A percentile compares a stretch with the other conserved stretches of the same genome.
These are phyloP conservation scores for Rachicladosporium sp. DNA, from an alignment of 2,329 filamentous ascomycete genomes.

Conservation along the genomic window DNA sequence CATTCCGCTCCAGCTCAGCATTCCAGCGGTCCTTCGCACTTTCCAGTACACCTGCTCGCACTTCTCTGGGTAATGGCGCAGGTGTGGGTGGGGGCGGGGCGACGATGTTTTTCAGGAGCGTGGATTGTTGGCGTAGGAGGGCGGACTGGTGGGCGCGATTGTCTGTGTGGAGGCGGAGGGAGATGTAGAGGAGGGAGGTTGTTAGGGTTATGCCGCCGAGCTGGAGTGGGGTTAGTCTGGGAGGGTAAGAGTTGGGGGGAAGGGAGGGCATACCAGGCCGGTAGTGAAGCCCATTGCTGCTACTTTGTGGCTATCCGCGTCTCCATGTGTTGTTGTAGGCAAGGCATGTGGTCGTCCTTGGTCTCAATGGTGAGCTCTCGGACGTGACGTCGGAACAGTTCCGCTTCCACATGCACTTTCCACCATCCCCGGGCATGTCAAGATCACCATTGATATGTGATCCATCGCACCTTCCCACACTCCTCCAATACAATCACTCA, in stretches of 20 bases:
- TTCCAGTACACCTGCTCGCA: constrained; percentile 30
- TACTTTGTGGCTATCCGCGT: no score
- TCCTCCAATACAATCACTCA: constrained; percentile 6
- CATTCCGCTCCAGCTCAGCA: constrained; percentile 30
- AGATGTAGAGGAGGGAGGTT: constrained; percentile 29
- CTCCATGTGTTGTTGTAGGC: no score
- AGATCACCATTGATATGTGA: no score
- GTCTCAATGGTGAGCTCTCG: no score
- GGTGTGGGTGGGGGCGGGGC: constrained; percentile 29
- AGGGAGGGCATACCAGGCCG: constrained; percentile 33
- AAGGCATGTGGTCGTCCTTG: no score
- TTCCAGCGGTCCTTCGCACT: constrained; percentile 41
- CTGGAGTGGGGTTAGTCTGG: constrained; percentile 16
- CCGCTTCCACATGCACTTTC: no score
- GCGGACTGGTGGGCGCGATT: constrained; percentile 34
- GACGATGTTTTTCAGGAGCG: constrained; percentile 31
- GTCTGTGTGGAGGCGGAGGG: constrained; percentile 30
- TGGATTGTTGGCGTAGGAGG: constrained; percentile 34
- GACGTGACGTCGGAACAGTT: no score
- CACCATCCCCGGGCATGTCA: no score
- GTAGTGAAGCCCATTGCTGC: constrained; percentile 38
- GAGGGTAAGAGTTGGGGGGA: constrained; percentile 1
- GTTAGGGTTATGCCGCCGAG: constrained; percentile 40
- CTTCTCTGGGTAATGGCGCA: constrained; percentile 27
- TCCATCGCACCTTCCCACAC: no score